Conservation (phyloP, 768 basidiomycete species). For the Leccinum arenicola region DNA sequence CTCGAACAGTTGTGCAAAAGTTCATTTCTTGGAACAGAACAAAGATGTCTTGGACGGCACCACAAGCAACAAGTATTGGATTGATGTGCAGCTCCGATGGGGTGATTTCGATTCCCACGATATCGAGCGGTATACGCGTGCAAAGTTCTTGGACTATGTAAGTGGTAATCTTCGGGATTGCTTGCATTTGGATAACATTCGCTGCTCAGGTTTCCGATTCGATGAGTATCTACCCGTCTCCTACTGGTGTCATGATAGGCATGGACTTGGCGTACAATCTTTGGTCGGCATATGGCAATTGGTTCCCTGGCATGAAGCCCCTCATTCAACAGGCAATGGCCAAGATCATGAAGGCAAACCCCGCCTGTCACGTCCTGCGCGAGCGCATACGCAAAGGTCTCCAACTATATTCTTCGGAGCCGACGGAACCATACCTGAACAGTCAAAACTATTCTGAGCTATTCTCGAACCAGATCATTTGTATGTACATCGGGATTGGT, state of each 20-base stretch:
- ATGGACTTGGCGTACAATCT: slow-evolving; percentile 98
- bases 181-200: slow-evolving; percentile 6
- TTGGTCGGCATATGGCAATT: slow-evolving; percentile 98
- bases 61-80: slow-evolving; percentile 98
- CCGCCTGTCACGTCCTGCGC: slow-evolving; percentile 93
- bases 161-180: slow-evolving; percentile 21
- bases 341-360: slow-evolving; percentile 99
- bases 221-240: slow-evolving; percentile 99
- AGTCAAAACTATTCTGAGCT: slow-evolving; percentile 97
- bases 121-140: slow-evolving; percentile 97
- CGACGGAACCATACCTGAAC: slow-evolving; percentile 98
- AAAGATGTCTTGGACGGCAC: slow-evolving; percentile 98
- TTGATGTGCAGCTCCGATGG: slow-evolving; percentile 93
- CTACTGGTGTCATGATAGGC: slow-evolving; percentile 97
- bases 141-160: slow-evolving; percentile 98
- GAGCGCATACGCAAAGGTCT: slow-evolving; percentile 99
- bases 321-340: slow-evolving; percentile 98
- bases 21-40: slow-evolving; percentile 43
- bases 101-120: slow-evolving; percentile 99
- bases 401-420: slow-evolving; percentile 97
- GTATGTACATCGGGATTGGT: slow-evolving; percentile 36
- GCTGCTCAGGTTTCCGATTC: slow-evolving; percentile 76
- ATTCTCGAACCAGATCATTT: slow-evolving; percentile 98
- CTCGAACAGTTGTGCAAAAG: not conserved
- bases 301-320: slow-evolving; percentile 99